These are phyloP conservation scores for Scedosporium dehoogii DNA, from an alignment of 2,329 filamentous ascomycete genomes.

Conservation along the genomic window DNA sequence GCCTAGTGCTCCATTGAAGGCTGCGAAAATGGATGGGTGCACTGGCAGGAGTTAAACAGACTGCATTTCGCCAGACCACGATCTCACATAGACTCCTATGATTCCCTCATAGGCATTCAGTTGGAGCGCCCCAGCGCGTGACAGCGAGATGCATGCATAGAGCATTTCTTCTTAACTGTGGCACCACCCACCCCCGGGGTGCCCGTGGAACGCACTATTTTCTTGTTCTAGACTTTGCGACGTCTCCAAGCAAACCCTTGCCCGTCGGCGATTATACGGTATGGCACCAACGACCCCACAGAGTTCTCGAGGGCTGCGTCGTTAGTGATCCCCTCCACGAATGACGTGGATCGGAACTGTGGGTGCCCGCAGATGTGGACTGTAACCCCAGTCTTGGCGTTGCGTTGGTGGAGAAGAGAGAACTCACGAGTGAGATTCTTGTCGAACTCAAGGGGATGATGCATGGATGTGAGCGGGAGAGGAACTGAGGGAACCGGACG, in stretches of 20 bases:
- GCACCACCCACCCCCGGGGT: not conserved
- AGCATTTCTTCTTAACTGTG: not conserved
- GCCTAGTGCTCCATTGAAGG: too few relatives aligned
- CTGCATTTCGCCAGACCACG: too few relatives aligned
- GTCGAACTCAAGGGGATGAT: conserved; percentile 43
- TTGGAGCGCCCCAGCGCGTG: conserved; percentile 46
- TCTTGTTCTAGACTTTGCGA: conserved; percentile 42
- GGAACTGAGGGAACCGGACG: conserved; percentile 29
- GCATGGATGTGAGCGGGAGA: conserved; percentile 40
- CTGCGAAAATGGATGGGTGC: too few relatives aligned
- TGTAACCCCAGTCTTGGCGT: conserved; percentile 59
- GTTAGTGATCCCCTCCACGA: conserved; percentile 50
- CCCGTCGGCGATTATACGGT: conserved; percentile 56
- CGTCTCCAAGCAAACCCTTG: conserved; percentile 40
- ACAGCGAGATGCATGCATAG: conserved; percentile 41
- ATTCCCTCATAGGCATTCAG: conserved; percentile 61
- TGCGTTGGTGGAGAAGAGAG: conserved; percentile 55
- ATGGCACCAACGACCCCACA: conserved; percentile 50
- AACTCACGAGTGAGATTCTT: conserved; percentile 58
- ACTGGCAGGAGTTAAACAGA: too few relatives aligned
- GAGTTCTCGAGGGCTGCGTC: conserved; percentile 55
- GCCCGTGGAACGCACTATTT: not conserved
- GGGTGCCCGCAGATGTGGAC: conserved; percentile 67
- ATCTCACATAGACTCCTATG: conserved; percentile 64
- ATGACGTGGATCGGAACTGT: conserved; percentile 62